Conservation (phyloP, 2,329 filamentous ascomycete species). For the Sporothrix dimorphospora region DNA sequence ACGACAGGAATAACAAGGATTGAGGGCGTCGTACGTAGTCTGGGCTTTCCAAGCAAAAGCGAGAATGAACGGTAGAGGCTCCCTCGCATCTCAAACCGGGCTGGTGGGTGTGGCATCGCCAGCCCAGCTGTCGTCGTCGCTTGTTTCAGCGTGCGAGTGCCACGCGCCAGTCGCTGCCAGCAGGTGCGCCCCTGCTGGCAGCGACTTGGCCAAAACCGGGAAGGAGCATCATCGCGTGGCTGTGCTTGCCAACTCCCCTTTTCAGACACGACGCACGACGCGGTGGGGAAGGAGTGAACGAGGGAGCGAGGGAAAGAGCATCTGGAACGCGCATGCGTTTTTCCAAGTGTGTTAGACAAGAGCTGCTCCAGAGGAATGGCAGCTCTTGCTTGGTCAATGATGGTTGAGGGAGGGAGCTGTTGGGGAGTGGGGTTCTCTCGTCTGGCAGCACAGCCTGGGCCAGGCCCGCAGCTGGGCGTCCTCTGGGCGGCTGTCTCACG, state of each 20-base stretch:
- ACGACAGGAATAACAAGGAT: background rate
- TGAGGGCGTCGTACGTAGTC: background rate
- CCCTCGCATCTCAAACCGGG: slow-evolving; percentile 11
- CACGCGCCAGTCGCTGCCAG: slow-evolving; percentile 8
- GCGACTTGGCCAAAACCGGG: slow-evolving; percentile 10
- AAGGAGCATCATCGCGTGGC: slow-evolving; percentile 28
- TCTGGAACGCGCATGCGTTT: background rate
- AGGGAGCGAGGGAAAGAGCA: background rate
- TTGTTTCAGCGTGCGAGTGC: slow-evolving; percentile 22
- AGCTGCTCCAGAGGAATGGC: background rate
- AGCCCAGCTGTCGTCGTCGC: background rate
- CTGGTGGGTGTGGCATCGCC: background rate
- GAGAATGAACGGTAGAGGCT: background rate
- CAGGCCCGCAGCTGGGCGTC: background rate
- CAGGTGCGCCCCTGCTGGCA: background rate
- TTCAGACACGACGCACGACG: background rate
- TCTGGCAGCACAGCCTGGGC: slow-evolving; percentile 10
- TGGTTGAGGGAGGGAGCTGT: slow-evolving; percentile 16
- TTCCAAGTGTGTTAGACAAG: background rate
- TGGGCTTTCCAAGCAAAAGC: background rate
- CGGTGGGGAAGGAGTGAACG: background rate
- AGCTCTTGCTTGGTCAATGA: slow-evolving; percentile 3
- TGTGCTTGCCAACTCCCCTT: slow-evolving; percentile 20
- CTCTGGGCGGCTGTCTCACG: slow-evolving; percentile 11
- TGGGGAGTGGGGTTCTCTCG: slow-evolving; percentile 16